Evolutionary conservation across 371 early-diverging fungal species (phyloP), one percentile per base, ranked within the genome.

Genomic region (Rhizopus stolonifer): DNA sequence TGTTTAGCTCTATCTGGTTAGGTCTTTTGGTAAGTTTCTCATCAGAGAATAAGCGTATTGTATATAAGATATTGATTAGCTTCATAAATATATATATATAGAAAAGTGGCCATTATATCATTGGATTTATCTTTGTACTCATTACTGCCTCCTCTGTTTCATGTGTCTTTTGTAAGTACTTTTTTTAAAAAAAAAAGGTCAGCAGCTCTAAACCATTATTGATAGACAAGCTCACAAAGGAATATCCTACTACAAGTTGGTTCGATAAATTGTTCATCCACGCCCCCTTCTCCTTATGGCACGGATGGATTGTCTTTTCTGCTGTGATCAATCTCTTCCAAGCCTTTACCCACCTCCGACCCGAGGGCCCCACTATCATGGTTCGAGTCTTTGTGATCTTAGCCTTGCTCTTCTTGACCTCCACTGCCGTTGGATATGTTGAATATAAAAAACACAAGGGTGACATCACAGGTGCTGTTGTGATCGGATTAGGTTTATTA

Each of bases 241-340:
- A 74, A 42, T 70, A 69, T 29, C 72, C 80, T 15, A 64, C 77
- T 22, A 47, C 58, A 10, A 74, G 69, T 32, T 65, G 68, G 62
- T 66, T 56, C 33, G 82, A 86, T 45, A 68, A 65, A 46, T 36
- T 86, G 51, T 82, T 86, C 45, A 67, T 88, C 54, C 89, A 86
- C 62, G 82, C 85, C 29, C 89, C 89, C 42, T 82, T 88, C 75
- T 85, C 87, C 33, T 69, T 88, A 45, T 86, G 80, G 75, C 87
- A 88, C 71, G 89, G 81, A 42, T 84, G 85, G 83, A 70, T 85
- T 44, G 78, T 81, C 47, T 85, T 80, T 47, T 64, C 83, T 40
- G 68, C 72, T 61, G 76, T 83, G 49, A 52, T 85, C 61, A 84
- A 82, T 64, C 46, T 79, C 50, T 79, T 86, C 63, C 83, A 85